Conservation (phyloP, 305 asterid species). For the Solanum hybrid region DNA sequence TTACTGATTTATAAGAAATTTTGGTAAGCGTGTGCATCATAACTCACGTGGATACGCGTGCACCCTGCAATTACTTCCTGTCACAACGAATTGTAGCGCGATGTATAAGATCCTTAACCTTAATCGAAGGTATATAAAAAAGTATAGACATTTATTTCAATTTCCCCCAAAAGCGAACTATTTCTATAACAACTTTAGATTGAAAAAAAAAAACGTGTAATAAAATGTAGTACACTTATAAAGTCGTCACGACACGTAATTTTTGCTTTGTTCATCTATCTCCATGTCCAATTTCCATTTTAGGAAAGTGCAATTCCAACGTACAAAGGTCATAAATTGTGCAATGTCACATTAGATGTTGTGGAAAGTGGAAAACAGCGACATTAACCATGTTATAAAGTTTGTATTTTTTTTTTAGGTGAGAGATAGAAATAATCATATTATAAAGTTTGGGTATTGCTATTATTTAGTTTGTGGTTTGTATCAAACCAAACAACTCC, state of each 20-base stretch:
- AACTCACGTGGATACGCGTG: conserved; percentile 30
- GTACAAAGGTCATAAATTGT: background rate
- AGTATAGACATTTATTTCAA: background rate
- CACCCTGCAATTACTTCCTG: conserved; percentile 10
- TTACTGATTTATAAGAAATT: conserved; percentile 16
- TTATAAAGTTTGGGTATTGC: background rate
- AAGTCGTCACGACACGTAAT: background rate
- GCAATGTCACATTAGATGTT: background rate
- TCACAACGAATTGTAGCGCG: background rate
- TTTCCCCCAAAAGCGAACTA: too few relatives aligned
- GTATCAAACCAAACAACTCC: background rate
- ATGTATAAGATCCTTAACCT: background rate
- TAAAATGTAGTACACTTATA: background rate
- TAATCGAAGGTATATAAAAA: background rate
- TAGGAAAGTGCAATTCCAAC: background rate
- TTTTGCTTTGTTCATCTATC: background rate
- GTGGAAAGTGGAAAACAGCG: background rate
- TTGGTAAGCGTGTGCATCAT: conserved; percentile 39
- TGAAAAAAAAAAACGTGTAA: background rate
- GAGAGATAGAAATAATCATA: background rate
- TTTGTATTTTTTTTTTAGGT: background rate
- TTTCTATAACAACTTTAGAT: background rate
- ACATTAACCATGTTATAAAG: background rate
- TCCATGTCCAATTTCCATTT: background rate
- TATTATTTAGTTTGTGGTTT: background rate